Conservation (phyloP, 169 alveolate genomes). For the Plasmodium inui region DNA sequence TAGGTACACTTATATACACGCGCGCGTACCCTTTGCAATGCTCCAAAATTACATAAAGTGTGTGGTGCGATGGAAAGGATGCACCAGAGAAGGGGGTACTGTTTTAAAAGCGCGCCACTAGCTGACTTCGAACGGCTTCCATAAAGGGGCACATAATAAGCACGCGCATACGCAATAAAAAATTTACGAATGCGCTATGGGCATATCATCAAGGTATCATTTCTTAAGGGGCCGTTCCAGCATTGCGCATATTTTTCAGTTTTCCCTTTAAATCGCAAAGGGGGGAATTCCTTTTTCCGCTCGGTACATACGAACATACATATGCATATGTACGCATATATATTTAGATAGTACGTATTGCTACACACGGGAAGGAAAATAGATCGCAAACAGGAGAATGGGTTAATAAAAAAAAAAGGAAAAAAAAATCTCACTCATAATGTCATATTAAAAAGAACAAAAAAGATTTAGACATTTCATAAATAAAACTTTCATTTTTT, state of each 20-base stretch:
- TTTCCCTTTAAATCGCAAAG: slow-evolving; percentile 2
- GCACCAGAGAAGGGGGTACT: slow-evolving; percentile 8
- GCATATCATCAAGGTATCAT: background rate
- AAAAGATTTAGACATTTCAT: slow-evolving; percentile 63
- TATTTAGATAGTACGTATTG: background rate
- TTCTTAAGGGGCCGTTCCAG: background rate
- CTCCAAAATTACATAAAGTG: slow-evolving; percentile 14
- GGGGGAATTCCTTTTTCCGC: background rate
- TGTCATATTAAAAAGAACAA: slow-evolving; percentile 38
- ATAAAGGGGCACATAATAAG: background rate
- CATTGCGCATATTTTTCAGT: background rate
- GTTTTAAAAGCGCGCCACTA: background rate
- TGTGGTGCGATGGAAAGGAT: background rate
- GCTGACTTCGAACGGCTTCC: slow-evolving; percentile 16
- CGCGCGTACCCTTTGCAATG: background rate
- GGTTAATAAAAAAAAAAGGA: background rate
- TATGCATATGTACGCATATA: slow-evolving; percentile 3
- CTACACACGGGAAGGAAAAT: slow-evolving; percentile 16
- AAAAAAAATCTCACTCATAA: slow-evolving; percentile 11
- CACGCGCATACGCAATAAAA: background rate
- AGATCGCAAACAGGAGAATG: background rate
- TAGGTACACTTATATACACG: background rate
- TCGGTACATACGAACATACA: slow-evolving; percentile 4
- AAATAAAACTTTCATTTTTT: background rate
- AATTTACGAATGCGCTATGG: background rate